These are phyloP conservation scores for Lycium ferocissimum DNA, from an alignment of 257 asterid species.

Conservation along the genomic window DNA sequence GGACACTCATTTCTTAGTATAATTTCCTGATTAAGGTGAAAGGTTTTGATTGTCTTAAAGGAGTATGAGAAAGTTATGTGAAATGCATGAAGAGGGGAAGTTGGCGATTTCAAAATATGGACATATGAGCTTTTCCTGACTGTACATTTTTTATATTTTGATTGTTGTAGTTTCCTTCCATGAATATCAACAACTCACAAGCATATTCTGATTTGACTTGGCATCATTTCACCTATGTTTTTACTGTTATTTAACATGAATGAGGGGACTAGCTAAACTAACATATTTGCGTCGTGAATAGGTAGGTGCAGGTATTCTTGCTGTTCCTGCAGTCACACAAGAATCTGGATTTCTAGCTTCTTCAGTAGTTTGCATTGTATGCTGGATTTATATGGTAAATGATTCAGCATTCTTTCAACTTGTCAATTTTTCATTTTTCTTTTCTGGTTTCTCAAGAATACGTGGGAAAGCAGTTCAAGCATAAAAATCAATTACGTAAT, in stretches of 20 bases:
- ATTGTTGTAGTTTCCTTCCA: constrained; percentile 3
- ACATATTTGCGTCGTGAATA: constrained; percentile 34
- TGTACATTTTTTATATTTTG: background rate
- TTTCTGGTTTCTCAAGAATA: background rate
- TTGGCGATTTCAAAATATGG: background rate
- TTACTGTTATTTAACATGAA: constrained; percentile 19
- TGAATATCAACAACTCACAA: background rate
- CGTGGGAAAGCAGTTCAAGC: background rate
- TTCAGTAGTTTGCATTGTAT: constrained; percentile 66
- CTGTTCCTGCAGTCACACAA: constrained; percentile 95
- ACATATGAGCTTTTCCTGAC: constrained; percentile 13
- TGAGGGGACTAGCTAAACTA: background rate
- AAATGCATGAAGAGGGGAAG: background rate
- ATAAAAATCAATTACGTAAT: constrained; percentile 4
- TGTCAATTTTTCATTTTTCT: constrained; percentile 10
- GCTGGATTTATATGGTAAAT: constrained; percentile 91
- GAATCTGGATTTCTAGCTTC: constrained; percentile 93
- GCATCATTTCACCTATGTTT: background rate
- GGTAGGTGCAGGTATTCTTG: constrained; percentile 96
- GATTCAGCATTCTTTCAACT: constrained; percentile 23
- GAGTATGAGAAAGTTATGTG: constrained; percentile 4
- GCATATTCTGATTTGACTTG: background rate
- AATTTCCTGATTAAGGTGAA: constrained; percentile 22
- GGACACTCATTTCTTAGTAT: background rate
- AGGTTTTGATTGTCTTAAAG: background rate